These are phyloP conservation scores for Eurotiales sp. DNA, from an alignment of 2,329 filamentous ascomycete genomes.

Conservation along the genomic window DNA sequence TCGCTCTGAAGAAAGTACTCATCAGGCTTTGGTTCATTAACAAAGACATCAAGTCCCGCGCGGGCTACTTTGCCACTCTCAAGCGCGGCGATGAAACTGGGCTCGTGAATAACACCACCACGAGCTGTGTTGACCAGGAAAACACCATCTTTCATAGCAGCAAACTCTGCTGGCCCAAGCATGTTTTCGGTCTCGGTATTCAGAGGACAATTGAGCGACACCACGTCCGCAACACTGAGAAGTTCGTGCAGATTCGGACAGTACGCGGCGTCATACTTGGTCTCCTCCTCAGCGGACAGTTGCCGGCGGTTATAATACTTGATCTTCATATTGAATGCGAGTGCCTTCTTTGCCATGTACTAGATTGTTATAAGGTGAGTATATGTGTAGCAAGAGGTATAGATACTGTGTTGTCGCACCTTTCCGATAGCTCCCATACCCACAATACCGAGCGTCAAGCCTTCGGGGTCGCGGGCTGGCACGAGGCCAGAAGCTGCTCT, in stretches of 20 bases:
- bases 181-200: conserved; percentile 69
- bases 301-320: conserved; percentile 34
- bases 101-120: conserved; percentile 72
- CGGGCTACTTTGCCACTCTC: conserved; percentile 40
- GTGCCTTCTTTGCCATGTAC: conserved; percentile 11
- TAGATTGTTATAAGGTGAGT: neutral
- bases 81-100: conserved; percentile 65
- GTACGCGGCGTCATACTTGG: conserved; percentile 15
- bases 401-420: conserved; percentile 52
- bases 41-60: conserved; percentile 10
- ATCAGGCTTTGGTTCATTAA: conserved; percentile 5
- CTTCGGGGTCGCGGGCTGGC: conserved; percentile 66
- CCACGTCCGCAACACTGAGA: conserved; percentile 61
- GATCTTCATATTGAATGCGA: conserved; percentile 23
- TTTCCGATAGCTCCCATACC: conserved; percentile 74
- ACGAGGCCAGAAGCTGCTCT: conserved; percentile 59
- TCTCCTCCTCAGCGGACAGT: conserved; percentile 45
- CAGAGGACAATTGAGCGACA: conserved; percentile 69
- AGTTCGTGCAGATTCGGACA: conserved; percentile 61
- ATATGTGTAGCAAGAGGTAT: conserved; percentile 8
- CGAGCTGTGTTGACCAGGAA: conserved; percentile 75
- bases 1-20: conserved; percentile 10
- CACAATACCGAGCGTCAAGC: conserved; percentile 68
- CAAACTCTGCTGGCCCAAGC: conserved; percentile 63
- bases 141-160: conserved; percentile 67